phyloP scores from a whole-genome alignment of 208 protist species.

The Leptomonas seymouri region DNA sequence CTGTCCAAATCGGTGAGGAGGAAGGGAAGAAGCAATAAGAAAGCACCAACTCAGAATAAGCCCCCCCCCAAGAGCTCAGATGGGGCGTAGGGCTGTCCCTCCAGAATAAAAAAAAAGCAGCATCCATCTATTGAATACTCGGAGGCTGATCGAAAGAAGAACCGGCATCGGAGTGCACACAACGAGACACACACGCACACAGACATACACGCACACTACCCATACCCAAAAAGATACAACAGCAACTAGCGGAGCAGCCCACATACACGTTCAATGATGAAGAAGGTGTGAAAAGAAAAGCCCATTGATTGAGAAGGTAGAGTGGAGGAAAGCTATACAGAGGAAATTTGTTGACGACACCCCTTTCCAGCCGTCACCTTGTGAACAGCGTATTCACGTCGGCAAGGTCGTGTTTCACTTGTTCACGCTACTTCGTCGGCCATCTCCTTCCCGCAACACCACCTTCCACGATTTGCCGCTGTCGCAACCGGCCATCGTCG shows the following conservation, averaged over 20 bases:
- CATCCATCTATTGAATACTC: background rate
- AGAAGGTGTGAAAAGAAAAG: background rate
- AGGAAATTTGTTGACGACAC: no score
- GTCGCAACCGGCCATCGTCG: background rate
- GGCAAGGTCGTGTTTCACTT: background rate
- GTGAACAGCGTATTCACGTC: background rate
- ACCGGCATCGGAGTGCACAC: background rate
- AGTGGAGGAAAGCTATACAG: no score
- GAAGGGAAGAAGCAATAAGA: background rate
- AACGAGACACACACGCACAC: background rate
- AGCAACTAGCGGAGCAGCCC: background rate
- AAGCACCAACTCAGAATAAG: background rate
- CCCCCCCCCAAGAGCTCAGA: conserved; percentile 15
- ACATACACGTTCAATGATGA: background rate
- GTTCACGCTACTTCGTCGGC: background rate
- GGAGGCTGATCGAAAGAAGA: background rate
- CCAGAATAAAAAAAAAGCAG: background rate
- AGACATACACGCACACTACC: background rate
- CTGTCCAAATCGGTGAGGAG: no score
- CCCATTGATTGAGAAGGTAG: no score
- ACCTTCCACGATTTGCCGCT: background rate
- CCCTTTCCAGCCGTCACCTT: no score
- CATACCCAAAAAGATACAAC: background rate
- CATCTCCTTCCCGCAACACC: background rate
- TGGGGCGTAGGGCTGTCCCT: background rate